Conservation (phyloP, 2,329 filamentous ascomycete species). For the Fusarium sp. region DNA sequence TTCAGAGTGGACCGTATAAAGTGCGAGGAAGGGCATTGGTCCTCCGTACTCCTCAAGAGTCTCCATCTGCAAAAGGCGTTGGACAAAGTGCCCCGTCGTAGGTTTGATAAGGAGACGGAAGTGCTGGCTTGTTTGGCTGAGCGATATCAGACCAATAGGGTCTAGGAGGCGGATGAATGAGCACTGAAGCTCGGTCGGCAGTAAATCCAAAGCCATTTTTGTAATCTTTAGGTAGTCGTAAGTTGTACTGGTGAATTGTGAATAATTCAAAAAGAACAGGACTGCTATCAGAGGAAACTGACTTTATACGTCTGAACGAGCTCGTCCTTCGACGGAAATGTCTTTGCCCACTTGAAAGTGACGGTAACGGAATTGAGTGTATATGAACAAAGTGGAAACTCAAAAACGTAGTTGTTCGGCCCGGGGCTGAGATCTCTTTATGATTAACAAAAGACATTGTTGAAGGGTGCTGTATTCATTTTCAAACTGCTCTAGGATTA, state of each 20-base stretch:
- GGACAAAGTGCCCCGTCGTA: constrained; percentile 9
- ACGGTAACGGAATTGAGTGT: neutral
- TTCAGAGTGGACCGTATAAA: no score
- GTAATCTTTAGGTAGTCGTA: neutral
- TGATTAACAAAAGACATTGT: neutral
- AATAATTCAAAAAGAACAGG: neutral
- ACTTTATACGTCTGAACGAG: neutral
- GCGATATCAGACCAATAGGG: constrained; percentile 21
- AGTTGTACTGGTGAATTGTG: neutral
- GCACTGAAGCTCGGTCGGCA: constrained; percentile 30
- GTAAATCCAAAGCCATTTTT: constrained; percentile 2
- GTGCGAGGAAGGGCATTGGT: no score
- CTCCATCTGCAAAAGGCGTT: constrained; percentile 22
- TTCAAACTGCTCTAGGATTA: no score
- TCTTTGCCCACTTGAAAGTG: neutral
- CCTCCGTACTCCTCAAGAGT: constrained; percentile 5
- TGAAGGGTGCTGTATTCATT: neutral
- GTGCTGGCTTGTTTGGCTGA: constrained; percentile 22
- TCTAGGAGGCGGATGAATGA: constrained; percentile 29
- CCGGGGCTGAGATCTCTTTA: neutral
- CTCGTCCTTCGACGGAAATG: no score
- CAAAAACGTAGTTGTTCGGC: neutral
- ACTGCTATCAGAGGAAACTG: neutral
- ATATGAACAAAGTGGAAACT: neutral
- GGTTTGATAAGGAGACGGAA: constrained; percentile 24